Percentiles rank a stretch among this genome's conserved stretches.
These are phyloP conservation scores for Fonticula alba DNA, from an alignment of 78 protist genomes.

Conservation along the genomic window DNA sequence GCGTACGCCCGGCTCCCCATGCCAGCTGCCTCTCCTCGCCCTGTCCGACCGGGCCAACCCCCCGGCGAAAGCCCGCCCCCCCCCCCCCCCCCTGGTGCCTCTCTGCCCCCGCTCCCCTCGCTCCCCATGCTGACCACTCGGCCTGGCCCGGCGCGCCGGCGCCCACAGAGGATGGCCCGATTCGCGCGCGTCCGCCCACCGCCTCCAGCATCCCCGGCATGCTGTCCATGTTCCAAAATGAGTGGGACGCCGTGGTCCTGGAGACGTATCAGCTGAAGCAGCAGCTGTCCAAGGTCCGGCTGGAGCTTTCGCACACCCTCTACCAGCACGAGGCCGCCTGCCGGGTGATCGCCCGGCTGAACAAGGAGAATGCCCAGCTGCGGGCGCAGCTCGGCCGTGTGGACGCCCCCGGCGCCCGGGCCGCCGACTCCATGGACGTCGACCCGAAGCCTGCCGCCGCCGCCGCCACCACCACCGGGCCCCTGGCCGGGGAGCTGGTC, in stretches of 20 bases:
- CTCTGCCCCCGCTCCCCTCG: background rate
- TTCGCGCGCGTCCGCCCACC: slow-evolving; percentile 41
- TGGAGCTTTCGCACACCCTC: slow-evolving; percentile 80
- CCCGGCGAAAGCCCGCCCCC: background rate
- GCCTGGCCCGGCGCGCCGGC: background rate
- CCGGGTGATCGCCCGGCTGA: slow-evolving; percentile 88
- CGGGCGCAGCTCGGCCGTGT: slow-evolving; percentile 8
- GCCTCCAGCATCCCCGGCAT: slow-evolving; percentile 67
- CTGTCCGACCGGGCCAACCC: background rate
- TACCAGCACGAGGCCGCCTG: slow-evolving; percentile 97
- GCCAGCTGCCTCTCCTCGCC: background rate
- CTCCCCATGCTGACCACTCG: background rate
- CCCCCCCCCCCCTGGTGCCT: background rate
- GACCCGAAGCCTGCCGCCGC: background rate
- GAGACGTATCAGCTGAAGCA: slow-evolving; percentile 65
- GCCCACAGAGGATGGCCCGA: background rate
- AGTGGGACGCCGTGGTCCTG: slow-evolving; percentile 89
- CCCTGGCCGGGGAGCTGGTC: background rate
- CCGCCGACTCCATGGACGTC: background rate
- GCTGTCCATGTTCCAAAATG: slow-evolving; percentile 70
- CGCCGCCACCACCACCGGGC: background rate
- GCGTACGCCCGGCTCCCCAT: background rate
- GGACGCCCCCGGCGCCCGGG: background rate
- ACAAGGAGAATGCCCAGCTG: slow-evolving; percentile 77
- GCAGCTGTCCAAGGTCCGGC: slow-evolving; percentile 33